Conservation (phyloP, 371 early-diverging fungal species). For the Mucor plumbeus region DNA sequence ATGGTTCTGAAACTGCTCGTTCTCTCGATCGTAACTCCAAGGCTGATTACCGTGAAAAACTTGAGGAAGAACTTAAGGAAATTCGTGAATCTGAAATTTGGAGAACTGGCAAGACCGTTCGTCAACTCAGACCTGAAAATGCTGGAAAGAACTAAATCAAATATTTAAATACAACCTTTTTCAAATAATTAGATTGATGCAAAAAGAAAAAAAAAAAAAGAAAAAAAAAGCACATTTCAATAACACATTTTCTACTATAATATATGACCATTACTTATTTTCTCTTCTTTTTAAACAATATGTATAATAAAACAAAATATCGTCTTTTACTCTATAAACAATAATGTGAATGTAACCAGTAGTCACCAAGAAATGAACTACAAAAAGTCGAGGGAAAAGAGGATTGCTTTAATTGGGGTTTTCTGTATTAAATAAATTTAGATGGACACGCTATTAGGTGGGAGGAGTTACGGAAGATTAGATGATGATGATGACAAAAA, state of each 20-base stretch:
- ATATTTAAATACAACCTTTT: background rate
- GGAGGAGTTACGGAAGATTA: background rate
- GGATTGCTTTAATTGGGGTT: background rate
- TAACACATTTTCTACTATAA: background rate
- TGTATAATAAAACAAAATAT: conserved; percentile 9
- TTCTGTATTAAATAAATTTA: background rate
- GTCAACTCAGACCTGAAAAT: conserved; percentile 86
- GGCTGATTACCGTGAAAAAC: conserved; percentile 89
- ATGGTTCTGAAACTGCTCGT: conserved; percentile 91
- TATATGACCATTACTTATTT: background rate
- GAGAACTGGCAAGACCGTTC: conserved; percentile 89
- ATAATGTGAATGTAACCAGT: background rate
- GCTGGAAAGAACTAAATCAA: conserved; percentile 39
- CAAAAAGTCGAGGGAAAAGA: background rate
- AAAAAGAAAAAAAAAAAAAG: conserved; percentile 3
- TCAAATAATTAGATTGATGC: background rate
- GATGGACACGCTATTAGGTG: conserved; percentile 4
- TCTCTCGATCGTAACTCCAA: conserved; percentile 89
- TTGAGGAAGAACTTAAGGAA: conserved; percentile 90
- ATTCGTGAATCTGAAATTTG: conserved; percentile 71
- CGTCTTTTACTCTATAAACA: background rate
- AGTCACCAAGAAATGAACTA: background rate
- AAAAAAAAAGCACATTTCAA: background rate
- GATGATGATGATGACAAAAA: conserved; percentile 15
- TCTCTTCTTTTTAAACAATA: background rate